Conservation (phyloP, 2,329 filamentous ascomycete genomes). For the Stromatinia cepivora region DNA sequence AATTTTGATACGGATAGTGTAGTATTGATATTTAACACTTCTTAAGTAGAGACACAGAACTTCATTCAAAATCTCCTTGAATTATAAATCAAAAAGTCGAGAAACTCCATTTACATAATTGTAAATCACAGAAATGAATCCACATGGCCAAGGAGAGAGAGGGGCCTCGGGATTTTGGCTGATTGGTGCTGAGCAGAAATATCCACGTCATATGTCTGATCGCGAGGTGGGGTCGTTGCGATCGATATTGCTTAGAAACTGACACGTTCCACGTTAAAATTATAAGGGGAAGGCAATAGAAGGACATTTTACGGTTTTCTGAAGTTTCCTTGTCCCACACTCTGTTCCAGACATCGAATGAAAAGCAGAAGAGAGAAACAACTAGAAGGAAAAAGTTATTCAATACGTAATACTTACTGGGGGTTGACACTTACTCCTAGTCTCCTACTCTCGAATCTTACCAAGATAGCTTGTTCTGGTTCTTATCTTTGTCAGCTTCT, state of each 20-base stretch:
- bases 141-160: neutral
- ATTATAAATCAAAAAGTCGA: neutral
- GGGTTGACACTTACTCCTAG: neutral
- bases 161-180: neutral
- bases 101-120: too few relatives aligned
- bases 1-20: neutral
- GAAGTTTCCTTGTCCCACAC: too few relatives aligned
- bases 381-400: neutral
- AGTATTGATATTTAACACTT: neutral
- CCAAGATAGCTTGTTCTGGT: neutral
- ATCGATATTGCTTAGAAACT: neutral
- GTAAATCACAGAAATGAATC: too few relatives aligned
- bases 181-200: neutral
- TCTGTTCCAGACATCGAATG: neutral
- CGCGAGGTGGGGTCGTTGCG: neutral
- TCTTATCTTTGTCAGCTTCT: neutral
- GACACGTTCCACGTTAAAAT: neutral
- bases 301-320: neutral
- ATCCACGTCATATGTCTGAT: too few relatives aligned
- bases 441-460: neutral
- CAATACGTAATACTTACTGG: neutral
- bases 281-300: neutral
- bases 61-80: neutral
- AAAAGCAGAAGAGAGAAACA: neutral
- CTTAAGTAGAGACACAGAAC: neutral